Evolutionary conservation across 352 stramenopile genomes (phyloP).

Genomic region (Globisporangium spiculum): DNA sequence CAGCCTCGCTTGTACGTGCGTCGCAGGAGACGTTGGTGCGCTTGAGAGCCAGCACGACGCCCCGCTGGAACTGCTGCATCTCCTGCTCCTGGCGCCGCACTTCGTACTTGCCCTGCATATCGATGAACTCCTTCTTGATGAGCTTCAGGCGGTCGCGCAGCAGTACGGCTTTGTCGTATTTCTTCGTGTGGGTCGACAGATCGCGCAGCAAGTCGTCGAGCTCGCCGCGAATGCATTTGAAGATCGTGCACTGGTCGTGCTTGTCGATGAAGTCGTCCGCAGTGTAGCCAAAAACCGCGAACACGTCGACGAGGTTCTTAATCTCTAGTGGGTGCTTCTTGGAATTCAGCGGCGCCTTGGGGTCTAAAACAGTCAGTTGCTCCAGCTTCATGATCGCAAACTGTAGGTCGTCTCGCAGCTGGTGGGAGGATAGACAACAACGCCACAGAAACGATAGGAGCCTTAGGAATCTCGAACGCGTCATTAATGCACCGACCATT

Average conservation of each 20-base stretch:
- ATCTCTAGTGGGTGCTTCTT: slow-evolving; percentile 62
- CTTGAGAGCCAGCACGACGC: slow-evolving; percentile 36
- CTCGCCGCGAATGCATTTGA: slow-evolving; percentile 54
- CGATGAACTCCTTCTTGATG: slow-evolving; percentile 69
- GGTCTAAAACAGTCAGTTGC: slow-evolving; percentile 43
- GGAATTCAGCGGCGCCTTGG: slow-evolving; percentile 31
- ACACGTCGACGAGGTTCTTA: slow-evolving; percentile 64
- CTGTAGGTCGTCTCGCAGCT: slow-evolving; percentile 70
- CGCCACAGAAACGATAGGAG: slow-evolving; percentile 7
- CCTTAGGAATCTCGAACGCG: neutral
- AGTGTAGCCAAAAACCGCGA: slow-evolving; percentile 63
- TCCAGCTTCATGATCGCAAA: slow-evolving; percentile 74
- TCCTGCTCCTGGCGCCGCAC: slow-evolving; percentile 45
- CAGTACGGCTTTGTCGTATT: slow-evolving; percentile 69
- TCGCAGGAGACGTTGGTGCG: slow-evolving; percentile 36
- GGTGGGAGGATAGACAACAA: neutral
- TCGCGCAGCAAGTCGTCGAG: slow-evolving; percentile 56
- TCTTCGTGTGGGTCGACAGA: slow-evolving; percentile 52
- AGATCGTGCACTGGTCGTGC: slow-evolving; percentile 72
- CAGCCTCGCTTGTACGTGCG: slow-evolving; percentile 21
- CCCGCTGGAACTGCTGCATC: slow-evolving; percentile 42
- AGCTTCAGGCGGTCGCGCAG: slow-evolving; percentile 55
- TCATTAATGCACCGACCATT: neutral
- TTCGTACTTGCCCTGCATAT: slow-evolving; percentile 66
- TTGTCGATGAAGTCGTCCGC: slow-evolving; percentile 62